Conservation (phyloP, 257 asterid genomes). For the Mentha longifolia region DNA sequence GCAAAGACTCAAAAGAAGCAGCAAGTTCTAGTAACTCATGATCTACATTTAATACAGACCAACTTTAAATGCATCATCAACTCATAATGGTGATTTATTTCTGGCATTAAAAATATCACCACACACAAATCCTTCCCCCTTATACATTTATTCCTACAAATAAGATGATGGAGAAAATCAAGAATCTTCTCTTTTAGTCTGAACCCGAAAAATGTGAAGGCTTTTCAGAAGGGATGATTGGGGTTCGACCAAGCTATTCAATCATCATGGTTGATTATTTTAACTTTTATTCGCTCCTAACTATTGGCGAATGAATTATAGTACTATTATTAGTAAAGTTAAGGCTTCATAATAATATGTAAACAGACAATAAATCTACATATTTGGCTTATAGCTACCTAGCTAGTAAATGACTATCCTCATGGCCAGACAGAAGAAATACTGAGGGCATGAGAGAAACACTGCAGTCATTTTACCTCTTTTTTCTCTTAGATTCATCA, state of each 20-base stretch:
- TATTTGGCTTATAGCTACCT: background rate
- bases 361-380: background rate
- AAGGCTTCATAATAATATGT: background rate
- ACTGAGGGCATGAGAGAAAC: too few species aligned
- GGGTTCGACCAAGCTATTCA: background rate
- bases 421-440: background rate
- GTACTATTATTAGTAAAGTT: background rate
- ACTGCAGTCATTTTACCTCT: constrained; percentile 1
- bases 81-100: constrained; percentile 16
- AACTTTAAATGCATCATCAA: constrained; percentile 33
- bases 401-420: background rate
- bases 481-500: background rate
- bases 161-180: background rate
- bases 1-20: constrained; percentile 71
- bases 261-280: background rate
- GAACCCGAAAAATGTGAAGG: background rate
- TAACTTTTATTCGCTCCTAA: constrained; percentile 11
- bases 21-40: constrained; percentile 86
- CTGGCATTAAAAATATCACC: background rate
- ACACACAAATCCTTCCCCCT: constrained; percentile 14
- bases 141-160: constrained; percentile 23
- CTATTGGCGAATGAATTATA: background rate
- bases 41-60: constrained; percentile 60
- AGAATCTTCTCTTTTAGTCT: background rate
- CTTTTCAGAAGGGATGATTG: background rate